Evolutionary conservation across 768 basidiomycete genomes (phyloP).

Genomic region (Phanerochaete sordida): DNA sequence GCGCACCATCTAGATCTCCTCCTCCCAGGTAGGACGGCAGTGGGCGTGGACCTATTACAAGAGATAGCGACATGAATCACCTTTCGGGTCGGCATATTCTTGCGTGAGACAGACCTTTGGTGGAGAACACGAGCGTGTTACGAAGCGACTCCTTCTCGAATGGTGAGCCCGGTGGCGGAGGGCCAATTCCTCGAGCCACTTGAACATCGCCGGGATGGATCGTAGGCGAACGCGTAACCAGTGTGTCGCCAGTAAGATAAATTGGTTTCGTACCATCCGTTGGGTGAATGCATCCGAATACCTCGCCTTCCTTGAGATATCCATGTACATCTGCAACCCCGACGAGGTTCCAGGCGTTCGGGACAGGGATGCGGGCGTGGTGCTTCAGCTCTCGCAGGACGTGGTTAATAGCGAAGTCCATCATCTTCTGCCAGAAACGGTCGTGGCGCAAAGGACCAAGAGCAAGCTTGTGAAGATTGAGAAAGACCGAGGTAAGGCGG

Average conservation of each 20-base stretch:
- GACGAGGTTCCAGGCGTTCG: constrained; percentile 61
- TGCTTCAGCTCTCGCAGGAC: constrained; percentile 65
- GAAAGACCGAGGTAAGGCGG: constrained; percentile 50
- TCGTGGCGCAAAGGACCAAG: constrained; percentile 34
- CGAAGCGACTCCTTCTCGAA: constrained; percentile 47
- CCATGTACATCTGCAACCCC: constrained; percentile 67
- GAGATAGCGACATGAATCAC: background rate
- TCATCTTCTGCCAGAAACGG: constrained; percentile 47
- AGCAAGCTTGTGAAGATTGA: constrained; percentile 45
- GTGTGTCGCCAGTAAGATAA: constrained; percentile 52
- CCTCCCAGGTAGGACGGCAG: constrained; percentile 63
- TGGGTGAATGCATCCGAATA: constrained; percentile 58
- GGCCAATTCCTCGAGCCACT: constrained; percentile 55
- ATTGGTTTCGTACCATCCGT: constrained; percentile 29
- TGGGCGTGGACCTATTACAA: constrained; percentile 47
- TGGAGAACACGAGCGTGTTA: constrained; percentile 68
- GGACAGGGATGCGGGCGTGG: constrained; percentile 62
- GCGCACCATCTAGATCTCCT: constrained; percentile 67
- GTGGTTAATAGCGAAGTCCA: constrained; percentile 56
- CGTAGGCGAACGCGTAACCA: constrained; percentile 62
- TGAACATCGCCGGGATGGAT: constrained; percentile 67
- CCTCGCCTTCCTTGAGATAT: constrained; percentile 47
- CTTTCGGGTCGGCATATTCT: background rate
- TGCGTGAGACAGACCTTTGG: constrained; percentile 37
- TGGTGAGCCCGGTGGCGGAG: constrained; percentile 50